Evolutionary conservation across 164 flowering plant genomes (phyloP).

Genomic region (Nymphaea colorata): DNA sequence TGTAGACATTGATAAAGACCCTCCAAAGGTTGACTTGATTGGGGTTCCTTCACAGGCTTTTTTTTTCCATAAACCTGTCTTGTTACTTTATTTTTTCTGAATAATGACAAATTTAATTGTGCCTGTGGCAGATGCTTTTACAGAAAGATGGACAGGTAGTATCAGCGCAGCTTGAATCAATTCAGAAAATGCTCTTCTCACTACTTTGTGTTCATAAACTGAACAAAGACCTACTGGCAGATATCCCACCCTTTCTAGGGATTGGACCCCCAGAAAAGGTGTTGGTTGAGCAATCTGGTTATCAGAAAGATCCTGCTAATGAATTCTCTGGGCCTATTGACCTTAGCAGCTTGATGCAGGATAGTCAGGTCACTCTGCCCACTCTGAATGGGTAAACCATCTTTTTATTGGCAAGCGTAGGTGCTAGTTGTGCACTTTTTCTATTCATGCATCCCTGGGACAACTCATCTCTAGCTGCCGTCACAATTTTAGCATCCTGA

Average conservation of each 20-base stretch:
- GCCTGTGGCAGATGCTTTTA: background rate
- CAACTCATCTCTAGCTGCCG: background rate
- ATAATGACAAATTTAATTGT: background rate
- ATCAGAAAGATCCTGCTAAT: background rate
- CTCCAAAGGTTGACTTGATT: constrained; percentile 54
- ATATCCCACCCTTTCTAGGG: background rate
- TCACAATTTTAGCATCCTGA: too few relatives aligned
- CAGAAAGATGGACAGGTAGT: background rate
- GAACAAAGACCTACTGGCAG: background rate
- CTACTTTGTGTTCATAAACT: background rate
- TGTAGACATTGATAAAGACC: constrained; percentile 80
- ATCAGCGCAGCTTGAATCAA: background rate
- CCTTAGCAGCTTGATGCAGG: background rate
- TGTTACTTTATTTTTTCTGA: background rate
- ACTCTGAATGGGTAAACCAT: background rate
- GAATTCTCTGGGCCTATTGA: background rate
- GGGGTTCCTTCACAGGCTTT: background rate
- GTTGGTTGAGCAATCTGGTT: background rate
- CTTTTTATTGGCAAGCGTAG: background rate
- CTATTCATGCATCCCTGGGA: background rate
- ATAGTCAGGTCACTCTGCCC: background rate
- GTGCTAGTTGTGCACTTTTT: background rate
- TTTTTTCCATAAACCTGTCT: background rate
- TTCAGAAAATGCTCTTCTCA: background rate
- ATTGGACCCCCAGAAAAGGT: background rate